phyloP scores from a whole-genome alignment of 345 rosid genomes.

The Moricandia arvensis region DNA sequence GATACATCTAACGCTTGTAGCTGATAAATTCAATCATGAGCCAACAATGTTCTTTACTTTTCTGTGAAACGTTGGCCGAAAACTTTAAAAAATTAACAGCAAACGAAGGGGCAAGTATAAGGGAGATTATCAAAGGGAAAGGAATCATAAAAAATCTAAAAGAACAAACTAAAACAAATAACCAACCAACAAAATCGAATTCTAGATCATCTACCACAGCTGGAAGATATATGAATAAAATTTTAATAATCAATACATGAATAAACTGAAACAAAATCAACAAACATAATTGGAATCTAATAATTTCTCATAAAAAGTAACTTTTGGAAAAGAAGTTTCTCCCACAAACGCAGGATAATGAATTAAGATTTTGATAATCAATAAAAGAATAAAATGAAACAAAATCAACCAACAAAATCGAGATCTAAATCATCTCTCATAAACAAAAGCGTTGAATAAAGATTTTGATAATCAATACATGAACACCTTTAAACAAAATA shows the following conservation, averaged over 20 bases:
- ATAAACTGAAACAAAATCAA: neutral
- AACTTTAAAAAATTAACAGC: slow-evolving; percentile 9
- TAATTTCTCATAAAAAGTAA: neutral
- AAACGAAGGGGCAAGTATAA: no score
- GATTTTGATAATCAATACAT: no score
- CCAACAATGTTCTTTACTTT: neutral
- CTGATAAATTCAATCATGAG: slow-evolving; percentile 2
- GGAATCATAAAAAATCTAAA: neutral
- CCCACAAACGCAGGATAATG: neutral
- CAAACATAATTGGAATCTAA: neutral
- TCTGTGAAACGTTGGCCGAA: neutral
- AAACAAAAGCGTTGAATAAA: no score
- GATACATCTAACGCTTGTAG: neutral
- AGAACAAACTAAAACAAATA: neutral
- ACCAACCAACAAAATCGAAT: neutral
- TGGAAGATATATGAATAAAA: neutral
- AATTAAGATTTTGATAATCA: no score
- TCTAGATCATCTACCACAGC: neutral
- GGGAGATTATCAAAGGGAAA: neutral
- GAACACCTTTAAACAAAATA: no score
- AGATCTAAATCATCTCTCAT: no score
- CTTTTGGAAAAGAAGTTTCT: neutral
- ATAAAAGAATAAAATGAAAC: no score
- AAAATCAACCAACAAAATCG: no score
- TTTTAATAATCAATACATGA: neutral